Percentiles rank a stretch among this genome's conserved stretches.
phyloP scores from a whole-genome alignment of 768 basidiomycete species.

The Suillus ampliporus region DNA sequence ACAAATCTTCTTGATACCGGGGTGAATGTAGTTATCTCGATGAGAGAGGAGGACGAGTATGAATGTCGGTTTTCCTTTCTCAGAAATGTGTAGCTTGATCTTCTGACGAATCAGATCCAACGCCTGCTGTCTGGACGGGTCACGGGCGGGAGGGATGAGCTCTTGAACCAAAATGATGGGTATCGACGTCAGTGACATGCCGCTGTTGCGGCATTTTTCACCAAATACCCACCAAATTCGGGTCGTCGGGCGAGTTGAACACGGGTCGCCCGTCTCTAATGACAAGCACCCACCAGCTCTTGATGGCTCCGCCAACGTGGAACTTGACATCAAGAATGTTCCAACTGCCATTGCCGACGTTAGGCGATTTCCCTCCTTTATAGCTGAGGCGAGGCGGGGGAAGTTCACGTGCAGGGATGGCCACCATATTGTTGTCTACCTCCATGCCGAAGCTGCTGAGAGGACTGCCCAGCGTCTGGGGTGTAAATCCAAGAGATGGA shows the following conservation, averaged over 20 bases:
- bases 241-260: constrained; percentile 49
- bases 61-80: constrained; percentile 57
- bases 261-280: constrained; percentile 53
- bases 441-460: constrained; percentile 62
- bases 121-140: constrained; percentile 45
- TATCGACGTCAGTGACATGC: constrained; percentile 40
- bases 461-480: constrained; percentile 40
- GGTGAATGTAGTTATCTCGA: constrained; percentile 77
- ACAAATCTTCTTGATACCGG: constrained; percentile 79
- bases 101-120: constrained; percentile 46
- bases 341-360: constrained; percentile 70
- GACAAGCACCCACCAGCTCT: constrained; percentile 70
- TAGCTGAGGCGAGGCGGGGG: constrained; percentile 64
- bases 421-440: constrained; percentile 62
- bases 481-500: constrained; percentile 55
- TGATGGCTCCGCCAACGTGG: constrained; percentile 54
- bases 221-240: constrained; percentile 48
- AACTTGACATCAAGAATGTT: constrained; percentile 79
- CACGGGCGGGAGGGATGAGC: constrained; percentile 20
- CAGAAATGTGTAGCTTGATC: constrained; percentile 40
- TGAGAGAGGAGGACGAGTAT: constrained; percentile 72
- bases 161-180: constrained; percentile 45
- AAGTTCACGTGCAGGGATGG: constrained; percentile 70
- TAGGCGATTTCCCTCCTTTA: constrained; percentile 44
- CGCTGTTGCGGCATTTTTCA: constrained; percentile 60